Percentiles rank a stretch among this genome's conserved stretches.
Conservation (phyloP, 1,284 basidiomycete species). For the Puccinia polysora region DNA sequence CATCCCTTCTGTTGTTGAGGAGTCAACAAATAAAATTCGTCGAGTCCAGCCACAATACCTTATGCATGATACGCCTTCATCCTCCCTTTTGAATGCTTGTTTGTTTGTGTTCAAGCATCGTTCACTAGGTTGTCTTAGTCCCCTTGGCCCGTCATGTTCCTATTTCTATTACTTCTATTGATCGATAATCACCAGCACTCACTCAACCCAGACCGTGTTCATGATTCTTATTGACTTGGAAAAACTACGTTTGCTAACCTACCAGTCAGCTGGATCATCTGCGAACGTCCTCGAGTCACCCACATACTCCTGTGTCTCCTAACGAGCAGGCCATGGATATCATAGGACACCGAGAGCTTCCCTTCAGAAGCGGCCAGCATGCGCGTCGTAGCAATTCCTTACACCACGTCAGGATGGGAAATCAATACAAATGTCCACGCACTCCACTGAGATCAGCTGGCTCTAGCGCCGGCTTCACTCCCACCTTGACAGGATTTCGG, state of each 20-base stretch:
- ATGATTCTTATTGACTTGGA: not conserved
- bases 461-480: conserved; percentile 6
- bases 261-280: not conserved
- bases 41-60: no score
- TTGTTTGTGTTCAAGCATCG: no score
- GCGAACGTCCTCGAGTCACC: not conserved
- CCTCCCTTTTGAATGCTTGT: no score
- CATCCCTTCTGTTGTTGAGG: no score
- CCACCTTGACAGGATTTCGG: not conserved
- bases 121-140: no score
- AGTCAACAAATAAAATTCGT: no score
- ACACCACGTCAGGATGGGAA: conserved; percentile 22
- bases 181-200: not conserved
- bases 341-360: not conserved
- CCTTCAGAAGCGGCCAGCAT: not conserved
- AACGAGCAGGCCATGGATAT: not conserved
- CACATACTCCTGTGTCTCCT: not conserved
- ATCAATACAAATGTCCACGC: not conserved
- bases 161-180: no score
- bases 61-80: no score
- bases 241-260: not conserved
- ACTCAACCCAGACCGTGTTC: not conserved
- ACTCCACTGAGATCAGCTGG: conserved; percentile 14
- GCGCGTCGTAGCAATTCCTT: not conserved
- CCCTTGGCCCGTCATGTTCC: no score